These are phyloP conservation scores for Sambucus nigra DNA, from an alignment of 129 eudicot genomes.

Conservation along the genomic window DNA sequence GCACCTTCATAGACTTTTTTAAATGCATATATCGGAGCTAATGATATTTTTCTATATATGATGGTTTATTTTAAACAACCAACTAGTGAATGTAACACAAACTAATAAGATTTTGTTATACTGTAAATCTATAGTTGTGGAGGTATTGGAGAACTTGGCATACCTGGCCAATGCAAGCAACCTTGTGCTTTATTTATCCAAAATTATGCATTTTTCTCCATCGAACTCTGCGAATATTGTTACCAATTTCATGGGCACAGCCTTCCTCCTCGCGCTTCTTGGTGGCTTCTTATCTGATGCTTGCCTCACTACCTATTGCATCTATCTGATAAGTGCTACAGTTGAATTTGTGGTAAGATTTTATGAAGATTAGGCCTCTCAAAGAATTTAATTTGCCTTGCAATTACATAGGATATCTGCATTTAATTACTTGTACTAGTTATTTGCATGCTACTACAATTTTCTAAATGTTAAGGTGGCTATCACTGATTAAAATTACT, in stretches of 20 bases:
- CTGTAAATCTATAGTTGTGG: constrained; percentile 45
- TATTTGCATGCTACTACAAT: too few species aligned
- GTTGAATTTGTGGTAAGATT: constrained; percentile 57
- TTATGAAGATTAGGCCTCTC: neutral
- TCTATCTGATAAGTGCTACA: constrained; percentile 64
- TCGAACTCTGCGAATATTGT: constrained; percentile 70
- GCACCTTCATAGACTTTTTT: neutral
- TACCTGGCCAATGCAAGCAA: constrained; percentile 93
- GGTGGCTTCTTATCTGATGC: constrained; percentile 91
- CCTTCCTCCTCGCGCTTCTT: constrained; percentile 84
- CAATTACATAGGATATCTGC: constrained; percentile 12
- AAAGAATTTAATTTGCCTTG: neutral
- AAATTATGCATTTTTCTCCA: constrained; percentile 75
- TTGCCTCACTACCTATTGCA: constrained; percentile 64
- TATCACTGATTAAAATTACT: too few species aligned
- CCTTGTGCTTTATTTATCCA: constrained; percentile 71
- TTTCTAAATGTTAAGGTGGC: too few species aligned
- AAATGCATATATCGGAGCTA: too few species aligned
- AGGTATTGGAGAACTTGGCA: constrained; percentile 86
- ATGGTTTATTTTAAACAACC: neutral
- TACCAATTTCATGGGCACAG: constrained; percentile 88
- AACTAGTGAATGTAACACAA: neutral
- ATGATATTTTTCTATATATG: too few species aligned
- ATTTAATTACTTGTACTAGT: too few species aligned
- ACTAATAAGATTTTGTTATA: neutral